These are phyloP conservation scores for Teunomyces tritomae DNA, from an alignment of 805 yeast species.

Conservation along the genomic window DNA sequence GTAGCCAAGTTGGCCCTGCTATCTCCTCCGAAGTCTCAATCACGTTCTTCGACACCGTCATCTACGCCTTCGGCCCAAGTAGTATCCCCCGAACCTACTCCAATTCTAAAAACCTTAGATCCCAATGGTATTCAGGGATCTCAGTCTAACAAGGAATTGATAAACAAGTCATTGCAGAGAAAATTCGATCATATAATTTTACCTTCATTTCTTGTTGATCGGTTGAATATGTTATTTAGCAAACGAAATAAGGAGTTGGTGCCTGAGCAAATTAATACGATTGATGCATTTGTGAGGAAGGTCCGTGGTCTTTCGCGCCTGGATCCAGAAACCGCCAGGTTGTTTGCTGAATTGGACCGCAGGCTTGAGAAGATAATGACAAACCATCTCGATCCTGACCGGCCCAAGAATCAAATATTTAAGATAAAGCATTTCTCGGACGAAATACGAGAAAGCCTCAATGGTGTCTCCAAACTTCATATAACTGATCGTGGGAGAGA, in stretches of 20 bases:
- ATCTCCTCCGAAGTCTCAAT: neutral
- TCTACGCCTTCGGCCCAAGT: too few species aligned
- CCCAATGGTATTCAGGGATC: neutral
- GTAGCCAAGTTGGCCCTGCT: neutral
- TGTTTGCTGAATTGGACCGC: neutral
- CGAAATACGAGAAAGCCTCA: constrained; percentile 15
- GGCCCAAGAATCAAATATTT: constrained; percentile 17
- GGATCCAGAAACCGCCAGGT: neutral
- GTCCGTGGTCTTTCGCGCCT: neutral
- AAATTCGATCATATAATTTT: constrained; percentile 2
- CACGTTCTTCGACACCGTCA: neutral
- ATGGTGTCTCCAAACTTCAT: constrained; percentile 13
- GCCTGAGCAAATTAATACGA: constrained; percentile 1
- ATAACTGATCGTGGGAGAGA: constrained; percentile 5
- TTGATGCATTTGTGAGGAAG: neutral
- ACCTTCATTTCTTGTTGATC: neutral
- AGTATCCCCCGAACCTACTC: neutral
- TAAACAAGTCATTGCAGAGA: constrained; percentile 2
- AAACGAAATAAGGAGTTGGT: constrained; percentile 6
- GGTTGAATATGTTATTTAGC: constrained; percentile 6
- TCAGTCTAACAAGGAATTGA: neutral
- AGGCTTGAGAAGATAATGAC: neutral
- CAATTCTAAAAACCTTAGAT: neutral
- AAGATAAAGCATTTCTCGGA: constrained; percentile 17
- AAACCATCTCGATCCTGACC: neutral